Base-by-base conservation (phyloP, 768 basidiomycete species). In the Trichaptum fuscoviolaceum region DNA sequence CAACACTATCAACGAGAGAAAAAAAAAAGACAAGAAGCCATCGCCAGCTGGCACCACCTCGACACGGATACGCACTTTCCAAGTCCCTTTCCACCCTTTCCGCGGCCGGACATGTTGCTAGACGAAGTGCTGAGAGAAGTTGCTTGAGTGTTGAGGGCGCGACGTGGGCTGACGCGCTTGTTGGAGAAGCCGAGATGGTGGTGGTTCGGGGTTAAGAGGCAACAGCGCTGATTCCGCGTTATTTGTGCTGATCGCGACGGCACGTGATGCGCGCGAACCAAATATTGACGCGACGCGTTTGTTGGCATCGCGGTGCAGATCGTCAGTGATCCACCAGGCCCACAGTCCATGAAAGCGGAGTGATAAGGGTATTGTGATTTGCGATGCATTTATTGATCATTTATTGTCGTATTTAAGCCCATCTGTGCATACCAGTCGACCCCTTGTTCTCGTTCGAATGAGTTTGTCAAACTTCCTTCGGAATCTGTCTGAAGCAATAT, bases 61-160 rank as follows among this genome's bases (percentile, higher is more conserved):
- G 8, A 3, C 30, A 8, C 30, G 8, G 8, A 57, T 9, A 42
- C 75, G 35, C 66, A 75, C 79, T 80, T 81, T 73, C 81, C 81
- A 58, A 82, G 79, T 73, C 75, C 81, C 65, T 83, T 82, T 71
- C 81, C 82, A 58, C 82, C 81, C 59, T 82, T 82, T 70, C 82
- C 82, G 60, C 81, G 81, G 72, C 82, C 81, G 72, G 82, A 82
- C 82, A 82, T 80, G 70, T 69, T 35, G 59, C 35, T 65, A 58
- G 58, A 57, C 26, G 27, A 25, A n/a, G 25, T 15, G 17, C n/a
- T 17, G 57, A 20, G 15, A 18, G 25, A 15, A 35, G 63, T 27
- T 63, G 63, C 27, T 63, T 7, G n/a, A 15, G 59, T 52, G 59
- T 61, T 15, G 59, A 26, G 7, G 20, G 57, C 25, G 20, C 57